phyloP scores from a whole-genome alignment of 2,329 filamentous ascomycete species.

The Hypoxylon sp. region DNA sequence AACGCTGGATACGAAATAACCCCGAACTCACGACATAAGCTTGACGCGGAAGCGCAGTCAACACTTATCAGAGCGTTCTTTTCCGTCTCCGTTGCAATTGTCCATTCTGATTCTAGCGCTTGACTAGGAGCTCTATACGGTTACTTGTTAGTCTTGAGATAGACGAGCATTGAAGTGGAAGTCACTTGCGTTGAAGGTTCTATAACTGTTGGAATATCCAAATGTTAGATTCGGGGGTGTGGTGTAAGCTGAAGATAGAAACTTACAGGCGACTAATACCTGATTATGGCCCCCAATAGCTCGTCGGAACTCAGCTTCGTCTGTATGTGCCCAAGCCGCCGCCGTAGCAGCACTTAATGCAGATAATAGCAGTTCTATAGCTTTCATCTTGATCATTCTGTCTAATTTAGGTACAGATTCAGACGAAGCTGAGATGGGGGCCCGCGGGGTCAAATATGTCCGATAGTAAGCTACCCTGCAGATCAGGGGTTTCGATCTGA shows the following conservation, averaged over 20 bases:
- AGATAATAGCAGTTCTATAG: conserved; percentile 27
- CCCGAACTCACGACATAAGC: conserved; percentile 56
- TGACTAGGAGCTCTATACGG: conserved; percentile 48
- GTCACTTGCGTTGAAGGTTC: conserved; percentile 46
- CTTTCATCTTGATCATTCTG: conserved; percentile 39
- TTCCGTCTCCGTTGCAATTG: conserved; percentile 40
- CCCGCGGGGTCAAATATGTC: conserved; percentile 40
- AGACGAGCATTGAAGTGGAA: neutral
- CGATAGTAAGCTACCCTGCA: conserved; percentile 39
- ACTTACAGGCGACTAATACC: conserved; percentile 50
- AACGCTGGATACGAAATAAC: conserved; percentile 62
- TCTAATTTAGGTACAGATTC: conserved; percentile 2
- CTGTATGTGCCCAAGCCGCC: conserved; percentile 44
- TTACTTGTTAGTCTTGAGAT: conserved; percentile 17
- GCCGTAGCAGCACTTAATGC: conserved; percentile 21
- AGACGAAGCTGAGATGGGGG: conserved; percentile 17
- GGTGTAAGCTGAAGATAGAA: neutral
- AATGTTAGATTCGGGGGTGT: conserved; percentile 5
- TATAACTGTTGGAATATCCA: conserved; percentile 27
- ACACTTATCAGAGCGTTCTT: conserved; percentile 51
- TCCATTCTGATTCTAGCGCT: conserved; percentile 55
- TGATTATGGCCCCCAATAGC: conserved; percentile 45
- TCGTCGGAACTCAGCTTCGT: conserved; percentile 45
- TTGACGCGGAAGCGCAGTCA: conserved; percentile 54
- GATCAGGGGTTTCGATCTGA: conserved; percentile 48